These are phyloP conservation scores for Cydonia oblonga DNA, from an alignment of 331 rosid genomes.

Conservation along the genomic window DNA sequence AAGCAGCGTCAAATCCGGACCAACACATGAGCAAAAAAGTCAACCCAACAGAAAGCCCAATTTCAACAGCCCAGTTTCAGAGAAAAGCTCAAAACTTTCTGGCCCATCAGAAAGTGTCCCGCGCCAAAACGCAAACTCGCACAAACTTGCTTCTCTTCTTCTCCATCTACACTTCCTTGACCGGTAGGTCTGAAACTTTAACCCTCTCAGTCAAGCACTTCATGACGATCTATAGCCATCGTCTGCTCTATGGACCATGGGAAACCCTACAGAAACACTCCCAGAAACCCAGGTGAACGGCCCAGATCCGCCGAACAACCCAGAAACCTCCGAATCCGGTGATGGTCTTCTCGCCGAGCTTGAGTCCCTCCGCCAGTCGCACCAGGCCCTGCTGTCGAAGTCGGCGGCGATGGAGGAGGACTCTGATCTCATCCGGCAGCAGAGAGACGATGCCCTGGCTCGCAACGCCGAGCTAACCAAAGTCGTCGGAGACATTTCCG, in stretches of 20 bases:
- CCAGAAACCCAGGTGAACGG: background rate
- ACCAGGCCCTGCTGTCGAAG: constrained; percentile 16
- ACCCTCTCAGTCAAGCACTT: background rate
- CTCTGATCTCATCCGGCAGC: background rate
- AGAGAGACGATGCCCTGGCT: background rate
- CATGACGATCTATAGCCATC: constrained; percentile 13
- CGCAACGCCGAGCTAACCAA: constrained; percentile 9
- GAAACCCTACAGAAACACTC: constrained; percentile 9
- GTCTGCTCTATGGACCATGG: constrained; percentile 30
- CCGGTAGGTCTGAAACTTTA: constrained; percentile 40
- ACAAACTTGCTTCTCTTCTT: background rate
- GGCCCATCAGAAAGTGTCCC: background rate
- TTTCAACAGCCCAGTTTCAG: background rate
- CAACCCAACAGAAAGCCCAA: background rate
- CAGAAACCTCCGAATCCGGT: constrained; percentile 3
- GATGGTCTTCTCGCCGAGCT: constrained; percentile 19
- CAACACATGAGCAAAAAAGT: too few species aligned
- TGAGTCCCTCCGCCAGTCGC: constrained; percentile 16
- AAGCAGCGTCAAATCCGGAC: too few species aligned
- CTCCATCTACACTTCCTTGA: constrained; percentile 19
- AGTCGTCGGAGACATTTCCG: constrained; percentile 7
- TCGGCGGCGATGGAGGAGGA: constrained; percentile 10
- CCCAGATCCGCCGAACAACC: constrained; percentile 4
- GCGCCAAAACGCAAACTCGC: background rate
- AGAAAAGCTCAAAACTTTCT: background rate